A percentile compares a stretch with the other conserved stretches of the same genome.
These are phyloP conservation scores for Chalciporus piperatus DNA, from an alignment of 768 basidiomycete species.

Conservation along the genomic window DNA sequence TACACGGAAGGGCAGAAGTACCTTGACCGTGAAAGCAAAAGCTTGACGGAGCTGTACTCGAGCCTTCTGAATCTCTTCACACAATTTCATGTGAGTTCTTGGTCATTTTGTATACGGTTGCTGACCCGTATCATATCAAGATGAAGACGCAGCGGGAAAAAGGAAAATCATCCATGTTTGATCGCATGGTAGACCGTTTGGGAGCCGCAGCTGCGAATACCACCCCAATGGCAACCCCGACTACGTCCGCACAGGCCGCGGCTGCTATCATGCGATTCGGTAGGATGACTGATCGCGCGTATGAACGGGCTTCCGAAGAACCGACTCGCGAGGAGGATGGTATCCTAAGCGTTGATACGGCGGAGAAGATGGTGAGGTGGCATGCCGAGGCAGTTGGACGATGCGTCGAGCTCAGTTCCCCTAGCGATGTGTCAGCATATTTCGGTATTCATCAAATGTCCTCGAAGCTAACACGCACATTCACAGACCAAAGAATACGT, in stretches of 20 bases:
- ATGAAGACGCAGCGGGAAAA: conserved; percentile 55
- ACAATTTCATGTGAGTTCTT: conserved; percentile 73
- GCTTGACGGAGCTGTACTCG: conserved; percentile 75
- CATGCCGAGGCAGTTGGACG: conserved; percentile 96
- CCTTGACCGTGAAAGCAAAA: conserved; percentile 87
- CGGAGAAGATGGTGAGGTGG: conserved; percentile 94
- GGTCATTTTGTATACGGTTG: neutral
- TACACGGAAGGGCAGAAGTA: conserved; percentile 92
- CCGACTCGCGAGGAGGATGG: conserved; percentile 81
- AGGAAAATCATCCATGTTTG: conserved; percentile 77
- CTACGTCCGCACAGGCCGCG: conserved; percentile 80
- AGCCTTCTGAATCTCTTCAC: conserved; percentile 71
- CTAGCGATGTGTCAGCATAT: conserved; percentile 76
- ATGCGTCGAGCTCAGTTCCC: conserved; percentile 83
- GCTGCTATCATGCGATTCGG: conserved; percentile 89
- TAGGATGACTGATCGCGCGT: conserved; percentile 52
- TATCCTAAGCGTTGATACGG: conserved; percentile 64
- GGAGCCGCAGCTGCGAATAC: conserved; percentile 71
- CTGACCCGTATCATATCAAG: conserved; percentile 27
- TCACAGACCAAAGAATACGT: conserved; percentile 81
- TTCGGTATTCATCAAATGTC: neutral
- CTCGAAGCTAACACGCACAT: conserved; percentile 6
- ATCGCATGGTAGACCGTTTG: conserved; percentile 85
- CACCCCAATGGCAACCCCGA: conserved; percentile 53
- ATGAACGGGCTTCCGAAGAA: conserved; percentile 62